These are phyloP conservation scores for Pezizomycotina sp. DNA, from an alignment of 2,329 filamentous ascomycete genomes.

Conservation along the genomic window DNA sequence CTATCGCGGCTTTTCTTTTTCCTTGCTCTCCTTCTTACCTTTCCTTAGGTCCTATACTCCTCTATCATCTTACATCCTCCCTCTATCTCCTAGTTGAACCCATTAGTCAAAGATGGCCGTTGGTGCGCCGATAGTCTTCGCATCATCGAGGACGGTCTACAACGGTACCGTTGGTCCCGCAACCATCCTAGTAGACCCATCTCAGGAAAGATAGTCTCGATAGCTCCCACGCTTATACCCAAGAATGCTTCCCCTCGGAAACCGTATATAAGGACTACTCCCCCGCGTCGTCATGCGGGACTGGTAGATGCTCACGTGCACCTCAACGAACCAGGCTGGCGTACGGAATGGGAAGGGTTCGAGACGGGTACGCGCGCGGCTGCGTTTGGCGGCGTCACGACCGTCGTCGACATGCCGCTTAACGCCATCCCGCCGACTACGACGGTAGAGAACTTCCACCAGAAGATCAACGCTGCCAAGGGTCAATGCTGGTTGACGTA, in stretches of 20 bases:
- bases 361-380: conserved; percentile 85
- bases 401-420: conserved; percentile 91
- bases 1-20: too few species aligned
- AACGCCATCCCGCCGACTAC: conserved; percentile 96
- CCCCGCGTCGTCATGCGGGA: conserved; percentile 69
- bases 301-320: conserved; percentile 95
- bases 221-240: conserved; percentile 59
- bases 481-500: conserved; percentile 96
- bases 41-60: too few species aligned
- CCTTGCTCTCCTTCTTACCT: too few species aligned
- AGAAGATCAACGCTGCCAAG: conserved; percentile 68
- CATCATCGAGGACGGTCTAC: conserved; percentile 69
- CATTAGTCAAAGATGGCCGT: too few species aligned
- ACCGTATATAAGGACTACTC: conserved; percentile 70
- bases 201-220: conserved; percentile 66
- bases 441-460: conserved; percentile 61
- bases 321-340: conserved; percentile 75
- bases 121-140: conserved; percentile 68
- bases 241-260: conserved; percentile 53
- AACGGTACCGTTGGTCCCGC: conserved; percentile 62
- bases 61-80: too few species aligned
- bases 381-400: conserved; percentile 89
- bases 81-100: too few species aligned
- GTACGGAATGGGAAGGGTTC: conserved; percentile 98
- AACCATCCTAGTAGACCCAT: conserved; percentile 68